phyloP scores from a whole-genome alignment of 805 yeast genomes.

The Candida jianshihensis region DNA sequence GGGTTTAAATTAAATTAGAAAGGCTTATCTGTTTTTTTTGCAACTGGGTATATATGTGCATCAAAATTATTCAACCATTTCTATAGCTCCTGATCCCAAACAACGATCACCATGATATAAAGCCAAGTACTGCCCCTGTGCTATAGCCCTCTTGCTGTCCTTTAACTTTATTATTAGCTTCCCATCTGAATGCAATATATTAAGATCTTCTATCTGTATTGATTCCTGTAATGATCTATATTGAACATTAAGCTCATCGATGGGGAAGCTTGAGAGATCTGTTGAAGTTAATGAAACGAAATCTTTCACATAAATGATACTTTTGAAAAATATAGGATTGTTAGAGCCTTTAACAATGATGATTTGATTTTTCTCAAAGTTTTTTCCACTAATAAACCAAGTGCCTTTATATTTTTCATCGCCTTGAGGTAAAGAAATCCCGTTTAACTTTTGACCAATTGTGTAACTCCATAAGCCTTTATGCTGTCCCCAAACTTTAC shows the following conservation, averaged over 20 bases:
- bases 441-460: slow-evolving; percentile 71
- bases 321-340: slow-evolving; percentile 46
- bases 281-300: slow-evolving; percentile 21
- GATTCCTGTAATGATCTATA: slow-evolving; percentile 71
- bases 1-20: no score
- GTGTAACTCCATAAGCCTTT: slow-evolving; percentile 93
- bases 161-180: slow-evolving; percentile 32
- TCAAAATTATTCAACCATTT: neutral
- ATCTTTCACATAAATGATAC: slow-evolving; percentile 33
- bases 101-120: slow-evolving; percentile 61
- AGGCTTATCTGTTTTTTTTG: no score
- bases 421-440: slow-evolving; percentile 85
- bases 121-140: slow-evolving; percentile 84
- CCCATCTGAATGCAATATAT: slow-evolving; percentile 9
- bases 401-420: slow-evolving; percentile 65
- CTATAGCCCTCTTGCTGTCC: slow-evolving; percentile 59
- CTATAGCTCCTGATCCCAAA: slow-evolving; percentile 54
- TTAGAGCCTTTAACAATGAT: slow-evolving; percentile 71
- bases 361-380: slow-evolving; percentile 56
- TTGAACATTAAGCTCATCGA: slow-evolving; percentile 42
- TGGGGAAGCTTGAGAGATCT: slow-evolving; percentile 3
- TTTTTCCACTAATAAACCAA: slow-evolving; percentile 83
- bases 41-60: no score
- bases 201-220: slow-evolving; percentile 29
- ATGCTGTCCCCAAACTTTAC: slow-evolving; percentile 73